Evolutionary conservation across 768 basidiomycete species (phyloP), one percentile per base, ranked within the genome.

Genomic region (Amylocystis lapponica): DNA sequence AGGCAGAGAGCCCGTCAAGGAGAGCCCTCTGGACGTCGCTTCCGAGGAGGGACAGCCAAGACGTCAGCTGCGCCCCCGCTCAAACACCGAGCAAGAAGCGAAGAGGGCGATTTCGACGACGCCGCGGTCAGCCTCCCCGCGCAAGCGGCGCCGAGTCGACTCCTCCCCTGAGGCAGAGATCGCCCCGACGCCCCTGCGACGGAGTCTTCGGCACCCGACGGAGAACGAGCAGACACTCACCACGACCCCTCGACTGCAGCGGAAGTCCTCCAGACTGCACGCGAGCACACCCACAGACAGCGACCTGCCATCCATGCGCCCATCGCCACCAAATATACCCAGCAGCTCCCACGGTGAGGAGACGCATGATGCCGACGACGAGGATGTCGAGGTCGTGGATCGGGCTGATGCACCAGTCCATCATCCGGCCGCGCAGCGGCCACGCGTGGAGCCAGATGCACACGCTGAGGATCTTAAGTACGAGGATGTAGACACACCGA

Each of bases 401-500:
- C 16, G 21, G 19, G 14, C 32, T 33, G 32, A 33, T n/a, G 32
- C 19, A 19, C 5, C 5, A 33, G 7, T 33, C 14, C 32, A 7
- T 7, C 32, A 33, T n/a, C n/a, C n/a, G n/a, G n/a, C n/a, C n/a
- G n/a, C n/a, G n/a, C n/a, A n/a, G n/a, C n/a, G n/a, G n/a, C n/a
- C n/a, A n/a, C n/a, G n/a, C n/a, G n/a, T n/a, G n/a, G 41, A 46
- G 33, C 35, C 17, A 14, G 46, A 47, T 31, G 33, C 25, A 20
- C n/a, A 29, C 3, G 16, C 44, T 16, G 59, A 62, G 17, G 68
- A 65, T 37, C 64, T 71, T 32, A 75, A 75, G 55, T 70, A 69
- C n/a, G 79, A 81, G 55, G 78, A 78, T 45, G 49, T 63, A 41
- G 74, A 66, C 23, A 79, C 78, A 23, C 75, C 77, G 1, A 57